Evolutionary conservation across 192 early-diverging fungal species (phyloP).

Genomic region (Umbelopsis sp.): DNA sequence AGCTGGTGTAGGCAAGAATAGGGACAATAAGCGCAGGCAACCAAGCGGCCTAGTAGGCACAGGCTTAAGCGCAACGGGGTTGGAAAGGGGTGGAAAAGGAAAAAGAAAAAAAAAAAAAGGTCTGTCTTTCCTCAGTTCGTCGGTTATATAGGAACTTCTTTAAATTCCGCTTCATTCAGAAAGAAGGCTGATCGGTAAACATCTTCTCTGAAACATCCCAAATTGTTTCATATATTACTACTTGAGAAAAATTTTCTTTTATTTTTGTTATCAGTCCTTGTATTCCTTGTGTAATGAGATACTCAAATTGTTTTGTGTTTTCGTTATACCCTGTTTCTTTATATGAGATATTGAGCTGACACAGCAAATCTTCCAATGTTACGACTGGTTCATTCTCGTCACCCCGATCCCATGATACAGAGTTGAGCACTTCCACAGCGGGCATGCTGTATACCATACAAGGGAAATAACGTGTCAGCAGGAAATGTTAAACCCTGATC

Average conservation of each 20-base stretch:
- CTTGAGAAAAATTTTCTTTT: too few relatives aligned
- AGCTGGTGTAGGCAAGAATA: not conserved
- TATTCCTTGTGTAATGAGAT: too few relatives aligned
- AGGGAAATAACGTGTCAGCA: not conserved
- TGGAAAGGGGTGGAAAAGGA: not conserved
- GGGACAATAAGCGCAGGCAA: not conserved
- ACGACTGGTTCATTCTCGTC: not conserved
- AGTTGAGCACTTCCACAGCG: not conserved
- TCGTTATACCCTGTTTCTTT: too few relatives aligned
- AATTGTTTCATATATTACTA: too few relatives aligned
- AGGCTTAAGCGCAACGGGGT: not conserved
- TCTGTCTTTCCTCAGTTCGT: not conserved
- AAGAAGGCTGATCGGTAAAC: too few relatives aligned
- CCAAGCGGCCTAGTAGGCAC: not conserved
- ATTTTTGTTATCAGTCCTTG: too few relatives aligned
- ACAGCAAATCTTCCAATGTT: not conserved
- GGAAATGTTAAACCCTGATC: constrained; percentile 1
- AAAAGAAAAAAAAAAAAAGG: constrained; percentile 11
- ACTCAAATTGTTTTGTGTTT: too few relatives aligned
- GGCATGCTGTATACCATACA: not conserved
- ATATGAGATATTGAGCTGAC: too few relatives aligned
- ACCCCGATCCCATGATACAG: constrained; percentile 13
- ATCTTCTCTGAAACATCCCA: too few relatives aligned
- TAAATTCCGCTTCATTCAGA: not conserved
- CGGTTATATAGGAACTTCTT: not conserved